Percentiles rank a stretch among this genome's conserved stretches.
phyloP scores from a whole-genome alignment of 768 basidiomycete species.

The Podaxis carcinomalis region DNA sequence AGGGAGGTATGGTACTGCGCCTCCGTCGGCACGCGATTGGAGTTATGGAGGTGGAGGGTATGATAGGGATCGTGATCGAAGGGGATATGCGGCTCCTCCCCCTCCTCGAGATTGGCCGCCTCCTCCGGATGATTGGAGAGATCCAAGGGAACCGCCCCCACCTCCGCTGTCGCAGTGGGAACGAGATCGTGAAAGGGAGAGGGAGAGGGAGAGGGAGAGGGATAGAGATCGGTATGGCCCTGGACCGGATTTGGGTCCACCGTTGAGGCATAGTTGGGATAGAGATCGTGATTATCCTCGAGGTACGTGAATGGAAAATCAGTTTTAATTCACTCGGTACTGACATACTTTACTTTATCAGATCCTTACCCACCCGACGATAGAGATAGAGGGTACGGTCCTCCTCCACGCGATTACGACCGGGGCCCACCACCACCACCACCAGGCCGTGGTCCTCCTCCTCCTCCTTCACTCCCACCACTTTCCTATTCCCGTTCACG shows the following conservation, averaged over 20 bases:
- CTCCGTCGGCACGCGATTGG: slow-evolving; percentile 25
- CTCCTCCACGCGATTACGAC: not conserved
- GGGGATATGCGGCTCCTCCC: slow-evolving; percentile 28
- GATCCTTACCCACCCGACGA: not conserved
- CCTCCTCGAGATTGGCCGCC: slow-evolving; percentile 32
- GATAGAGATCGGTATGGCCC: not conserved
- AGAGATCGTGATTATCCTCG: not conserved
- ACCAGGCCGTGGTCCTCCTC: not conserved
- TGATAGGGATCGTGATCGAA: slow-evolving; percentile 17
- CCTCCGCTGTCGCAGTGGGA: slow-evolving; percentile 8
- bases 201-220: slow-evolving; percentile 2
- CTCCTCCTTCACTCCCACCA: not conserved
- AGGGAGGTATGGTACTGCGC: not conserved
- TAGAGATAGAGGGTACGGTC: not conserved
- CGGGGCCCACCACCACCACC: not conserved
- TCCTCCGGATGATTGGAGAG: not conserved
- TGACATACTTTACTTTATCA: not conserved
- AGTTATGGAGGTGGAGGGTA: slow-evolving; percentile 14
- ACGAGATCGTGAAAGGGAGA: slow-evolving; percentile 4
- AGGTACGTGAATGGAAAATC: not conserved
- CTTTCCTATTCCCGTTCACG: not conserved
- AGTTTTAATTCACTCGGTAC: not conserved
- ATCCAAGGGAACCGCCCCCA: slow-evolving; percentile 1
- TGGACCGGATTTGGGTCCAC: not conserved
- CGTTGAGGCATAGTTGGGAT: not conserved